Base-by-base conservation (phyloP, 2,329 filamentous ascomycete species). In the Botryotinia globosa region DNA sequence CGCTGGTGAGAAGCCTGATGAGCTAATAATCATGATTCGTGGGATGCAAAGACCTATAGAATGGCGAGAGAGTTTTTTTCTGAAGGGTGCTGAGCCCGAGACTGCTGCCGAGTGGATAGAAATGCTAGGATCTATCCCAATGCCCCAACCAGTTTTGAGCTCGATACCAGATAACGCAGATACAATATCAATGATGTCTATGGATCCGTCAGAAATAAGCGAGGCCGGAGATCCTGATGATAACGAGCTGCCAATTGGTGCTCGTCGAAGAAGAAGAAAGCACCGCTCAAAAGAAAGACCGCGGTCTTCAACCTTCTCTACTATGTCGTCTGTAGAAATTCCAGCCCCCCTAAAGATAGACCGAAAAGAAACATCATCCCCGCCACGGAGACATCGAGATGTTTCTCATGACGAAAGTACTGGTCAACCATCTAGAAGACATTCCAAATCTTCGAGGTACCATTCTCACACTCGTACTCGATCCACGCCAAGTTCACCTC, bases 1-100 rank as follows among this genome's bases (percentile, higher is more conserved):
- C 56, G 89, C 87, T 74, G 94, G 94, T 20, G 90, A 94, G 54
- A 81, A 83, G 54, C 85, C 87, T 69, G 87, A 89, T 42, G 91
- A 97, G 76, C 87, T 98, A 74, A 87, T 97, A 14, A 84, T 97
- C 73, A 98, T 98, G 94, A 87, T 98, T 71, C 90, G 94, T 73
- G 94, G 94, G 58, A 84, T 85, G 4, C 82, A 87, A 74, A 87
- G 89, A 54, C 87, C 86, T 12, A 84, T 87, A 69, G 89, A 92
- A 75, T 98, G 95, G 94, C 90, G 90, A 74, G 94, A 99, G 82
- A 84, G 97, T 10, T 84, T 98, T 73, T 91, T 89, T n/a, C 85
- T 98, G 25, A 88, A 86, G 16, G 89, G 92, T 4, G 91, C 94
- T 70, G 77, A 80, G 34, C 45, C 72, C 5, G 77, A 79, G 89